Evolutionary conservation across 75 land plant species (phyloP).

Genomic region (Cupressus sempervirens): DNA sequence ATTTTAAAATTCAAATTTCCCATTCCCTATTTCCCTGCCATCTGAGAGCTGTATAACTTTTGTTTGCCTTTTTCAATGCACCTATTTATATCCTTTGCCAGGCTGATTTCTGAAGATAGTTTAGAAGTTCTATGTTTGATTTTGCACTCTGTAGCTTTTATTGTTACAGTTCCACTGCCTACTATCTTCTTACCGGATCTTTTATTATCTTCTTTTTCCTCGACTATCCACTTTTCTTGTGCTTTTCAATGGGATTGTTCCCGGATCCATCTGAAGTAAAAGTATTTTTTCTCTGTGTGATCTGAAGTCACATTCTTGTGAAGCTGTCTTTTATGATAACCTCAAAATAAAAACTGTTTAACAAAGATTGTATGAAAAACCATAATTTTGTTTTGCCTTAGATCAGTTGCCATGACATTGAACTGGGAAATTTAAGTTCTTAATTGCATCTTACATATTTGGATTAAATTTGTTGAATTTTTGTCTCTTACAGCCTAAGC

Average conservation of each 20-base stretch:
- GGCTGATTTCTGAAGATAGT: background rate
- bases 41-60: background rate
- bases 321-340: background rate
- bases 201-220: background rate
- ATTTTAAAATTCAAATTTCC: background rate
- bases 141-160: background rate
- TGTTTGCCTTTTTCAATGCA: background rate
- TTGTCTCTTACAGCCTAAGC: conserved; percentile 43
- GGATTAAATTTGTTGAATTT: background rate
- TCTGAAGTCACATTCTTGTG: background rate
- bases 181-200: background rate
- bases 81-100: background rate
- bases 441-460: too few species aligned
- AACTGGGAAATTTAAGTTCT: too few species aligned
- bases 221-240: background rate
- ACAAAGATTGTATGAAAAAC: background rate
- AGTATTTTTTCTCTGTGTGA: too few species aligned
- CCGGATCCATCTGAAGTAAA: too few species aligned
- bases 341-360: background rate
- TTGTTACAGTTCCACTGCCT: background rate
- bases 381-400: too few species aligned
- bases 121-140: background rate
- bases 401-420: too few species aligned
- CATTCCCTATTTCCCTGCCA: too few species aligned
- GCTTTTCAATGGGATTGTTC: background rate